Percentiles rank a stretch among this genome's conserved stretches.
Evolutionary conservation across 192 early-diverging fungal species (phyloP).

Genomic region (Coemansia sp.): DNA sequence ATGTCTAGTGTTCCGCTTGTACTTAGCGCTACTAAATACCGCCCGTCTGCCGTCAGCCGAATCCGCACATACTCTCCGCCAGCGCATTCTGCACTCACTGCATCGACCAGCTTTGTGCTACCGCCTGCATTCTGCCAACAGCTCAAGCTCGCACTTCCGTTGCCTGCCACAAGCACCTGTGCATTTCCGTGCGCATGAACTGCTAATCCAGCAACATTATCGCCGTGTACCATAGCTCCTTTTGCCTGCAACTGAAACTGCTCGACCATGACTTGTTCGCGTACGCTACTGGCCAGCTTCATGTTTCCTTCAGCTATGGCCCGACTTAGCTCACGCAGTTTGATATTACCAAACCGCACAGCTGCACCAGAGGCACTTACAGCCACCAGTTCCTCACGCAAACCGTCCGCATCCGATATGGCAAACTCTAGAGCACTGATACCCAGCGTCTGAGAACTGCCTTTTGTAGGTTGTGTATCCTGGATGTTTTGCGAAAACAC

Average conservation of each 20-base stretch:
- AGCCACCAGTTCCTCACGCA: conserved; percentile 35
- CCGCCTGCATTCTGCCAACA: conserved; percentile 24
- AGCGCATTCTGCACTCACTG: conserved; percentile 19
- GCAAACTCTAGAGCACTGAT: conserved; percentile 26
- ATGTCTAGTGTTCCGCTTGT: conserved; percentile 27
- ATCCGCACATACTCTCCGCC: conserved; percentile 26
- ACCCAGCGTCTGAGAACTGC: neutral
- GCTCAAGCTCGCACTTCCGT: conserved; percentile 31
- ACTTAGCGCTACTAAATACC: conserved; percentile 34
- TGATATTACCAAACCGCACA: conserved; percentile 34
- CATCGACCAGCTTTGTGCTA: conserved; percentile 18
- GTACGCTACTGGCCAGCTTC: conserved; percentile 19
- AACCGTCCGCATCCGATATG: neutral
- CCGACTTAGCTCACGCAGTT: conserved; percentile 18
- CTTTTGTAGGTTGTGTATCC: too few species aligned
- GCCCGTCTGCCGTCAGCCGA: conserved; percentile 20
- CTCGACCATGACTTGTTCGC: conserved; percentile 27
- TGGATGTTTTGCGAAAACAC: conserved; percentile 33
- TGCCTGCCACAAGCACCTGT: conserved; percentile 22
- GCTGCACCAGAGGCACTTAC: conserved; percentile 13
- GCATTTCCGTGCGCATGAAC: conserved; percentile 8
- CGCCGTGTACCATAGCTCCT: conserved; percentile 8
- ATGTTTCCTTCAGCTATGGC: conserved; percentile 31
- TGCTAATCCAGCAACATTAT: conserved; percentile 19
- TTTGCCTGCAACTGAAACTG: conserved; percentile 5